A percentile compares a stretch with the other conserved stretches of the same genome.
Evolutionary conservation across 805 yeast species (phyloP).

Genomic region (Kurtzmaniella fragi): DNA sequence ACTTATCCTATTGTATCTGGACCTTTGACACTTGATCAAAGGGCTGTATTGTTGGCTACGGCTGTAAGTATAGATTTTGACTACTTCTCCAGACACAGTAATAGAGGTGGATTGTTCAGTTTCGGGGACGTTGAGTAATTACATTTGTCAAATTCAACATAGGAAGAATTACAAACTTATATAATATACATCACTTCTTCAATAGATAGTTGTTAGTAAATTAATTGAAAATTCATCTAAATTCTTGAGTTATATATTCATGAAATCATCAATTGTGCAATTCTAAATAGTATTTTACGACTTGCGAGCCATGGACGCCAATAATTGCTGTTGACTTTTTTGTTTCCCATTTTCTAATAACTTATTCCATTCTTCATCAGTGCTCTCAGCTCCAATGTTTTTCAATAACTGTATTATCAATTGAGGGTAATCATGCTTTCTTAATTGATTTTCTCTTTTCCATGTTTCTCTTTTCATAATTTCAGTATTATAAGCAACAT

Average conservation of each 20-base stretch:
- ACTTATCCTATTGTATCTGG: constrained; percentile 47
- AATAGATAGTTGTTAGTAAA: not conserved
- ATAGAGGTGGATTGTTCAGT: constrained; percentile 41
- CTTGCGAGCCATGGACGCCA: not conserved
- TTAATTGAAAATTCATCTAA: not conserved
- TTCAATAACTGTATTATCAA: constrained; percentile 43
- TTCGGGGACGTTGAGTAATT: constrained; percentile 22
- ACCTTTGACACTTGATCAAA: constrained; percentile 67
- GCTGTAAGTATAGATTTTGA: constrained; percentile 94
- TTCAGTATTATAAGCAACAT: constrained; percentile 33
- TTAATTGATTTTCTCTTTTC: constrained; percentile 49
- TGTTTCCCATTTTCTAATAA: constrained; percentile 20
- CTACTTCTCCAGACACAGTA: constrained; percentile 89
- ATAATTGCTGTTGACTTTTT: constrained; percentile 8
- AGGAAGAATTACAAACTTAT: not conserved
- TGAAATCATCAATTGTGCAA: not conserved
- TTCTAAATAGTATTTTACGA: constrained; percentile 6
- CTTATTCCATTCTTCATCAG: constrained; percentile 37
- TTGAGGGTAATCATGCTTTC: constrained; percentile 52
- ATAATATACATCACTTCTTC: not conserved
- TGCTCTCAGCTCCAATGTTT: constrained; percentile 28
- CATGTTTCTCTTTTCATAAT: constrained; percentile 44
- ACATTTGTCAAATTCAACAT: not conserved
- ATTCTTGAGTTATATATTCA: too few relatives aligned
- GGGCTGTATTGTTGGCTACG: constrained; percentile 80